A percentile compares a stretch with the other conserved stretches of the same genome.
Evolutionary conservation across 2,329 filamentous ascomycete species (phyloP).

Genomic region (Fusarium sp.): DNA sequence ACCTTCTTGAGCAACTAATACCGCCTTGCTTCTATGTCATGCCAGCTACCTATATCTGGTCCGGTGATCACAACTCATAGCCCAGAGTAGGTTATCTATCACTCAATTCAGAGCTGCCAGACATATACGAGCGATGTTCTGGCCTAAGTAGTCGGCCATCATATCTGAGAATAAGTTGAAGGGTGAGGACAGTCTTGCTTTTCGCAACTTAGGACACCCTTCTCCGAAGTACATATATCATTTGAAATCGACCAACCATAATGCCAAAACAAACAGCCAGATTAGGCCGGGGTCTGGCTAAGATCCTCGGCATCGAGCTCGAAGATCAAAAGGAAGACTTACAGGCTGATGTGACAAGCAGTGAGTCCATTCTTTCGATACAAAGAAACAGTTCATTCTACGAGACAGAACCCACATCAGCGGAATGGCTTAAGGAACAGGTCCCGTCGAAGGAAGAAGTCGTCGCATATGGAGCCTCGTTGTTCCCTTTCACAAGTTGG

Average conservation of each 20-base stretch:
- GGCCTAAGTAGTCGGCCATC: background rate
- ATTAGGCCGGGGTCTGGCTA: constrained; percentile 80
- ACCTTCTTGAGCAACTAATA: background rate
- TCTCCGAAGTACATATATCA: background rate
- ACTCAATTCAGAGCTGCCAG: background rate
- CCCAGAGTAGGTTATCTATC: background rate
- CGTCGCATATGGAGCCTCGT: constrained; percentile 71
- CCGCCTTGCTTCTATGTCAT: constrained; percentile 26
- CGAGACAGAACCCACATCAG: constrained; percentile 81
- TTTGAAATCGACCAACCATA: background rate
- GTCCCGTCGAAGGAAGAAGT: constrained; percentile 70
- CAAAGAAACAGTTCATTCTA: constrained; percentile 82
- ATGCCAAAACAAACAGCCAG: constrained; percentile 59
- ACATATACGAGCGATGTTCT: constrained; percentile 6
- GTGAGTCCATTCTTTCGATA: constrained; percentile 83
- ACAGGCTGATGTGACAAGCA: constrained; percentile 74
- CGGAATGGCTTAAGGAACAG: constrained; percentile 77
- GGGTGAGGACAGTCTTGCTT: background rate
- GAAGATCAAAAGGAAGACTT: constrained; percentile 64
- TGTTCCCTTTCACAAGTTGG: constrained; percentile 95
- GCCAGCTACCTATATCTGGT: constrained; percentile 12
- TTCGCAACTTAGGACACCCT: background rate
- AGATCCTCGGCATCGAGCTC: constrained; percentile 85
- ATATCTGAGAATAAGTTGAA: background rate
- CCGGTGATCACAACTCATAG: constrained; percentile 19